Evolutionary conservation across 1,284 basidiomycete species (phyloP).

Genomic region (Exobasidium rhododendri): DNA sequence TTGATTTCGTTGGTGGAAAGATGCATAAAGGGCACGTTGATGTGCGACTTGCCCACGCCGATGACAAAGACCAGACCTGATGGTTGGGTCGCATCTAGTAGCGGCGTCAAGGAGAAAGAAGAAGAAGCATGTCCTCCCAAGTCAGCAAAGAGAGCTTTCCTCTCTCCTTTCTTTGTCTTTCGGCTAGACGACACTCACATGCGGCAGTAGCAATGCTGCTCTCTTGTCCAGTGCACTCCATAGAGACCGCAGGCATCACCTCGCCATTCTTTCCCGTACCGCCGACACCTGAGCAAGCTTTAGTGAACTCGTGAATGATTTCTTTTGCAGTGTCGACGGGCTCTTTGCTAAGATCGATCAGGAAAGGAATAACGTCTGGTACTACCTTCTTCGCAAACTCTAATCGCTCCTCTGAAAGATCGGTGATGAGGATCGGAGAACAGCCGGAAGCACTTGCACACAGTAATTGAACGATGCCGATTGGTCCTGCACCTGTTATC

Average conservation of each 20-base stretch:
- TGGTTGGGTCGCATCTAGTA: constrained; percentile 57
- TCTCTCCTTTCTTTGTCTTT: background rate
- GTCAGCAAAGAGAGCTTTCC: background rate
- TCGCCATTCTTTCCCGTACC: constrained; percentile 26
- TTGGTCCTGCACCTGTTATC: constrained; percentile 56
- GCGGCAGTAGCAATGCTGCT: constrained; percentile 73
- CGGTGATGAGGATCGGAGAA: constrained; percentile 61
- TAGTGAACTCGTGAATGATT: constrained; percentile 41
- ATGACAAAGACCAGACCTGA: constrained; percentile 60
- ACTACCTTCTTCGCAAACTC: constrained; percentile 60
- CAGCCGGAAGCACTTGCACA: constrained; percentile 60
- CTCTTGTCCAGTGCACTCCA: constrained; percentile 86
- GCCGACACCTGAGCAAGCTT: constrained; percentile 24
- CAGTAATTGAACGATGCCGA: constrained; percentile 60
- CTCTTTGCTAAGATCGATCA: constrained; percentile 25
- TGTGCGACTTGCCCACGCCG: constrained; percentile 58
- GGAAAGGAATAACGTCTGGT: constrained; percentile 56
- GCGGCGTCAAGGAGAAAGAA: background rate
- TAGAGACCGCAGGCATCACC: constrained; percentile 33
- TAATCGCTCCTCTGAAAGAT: constrained; percentile 59
- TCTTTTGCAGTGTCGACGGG: constrained; percentile 31
- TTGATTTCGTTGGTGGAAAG: constrained; percentile 61
- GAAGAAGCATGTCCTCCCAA: background rate
- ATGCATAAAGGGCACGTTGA: constrained; percentile 58
- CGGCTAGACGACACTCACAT: background rate